A percentile compares a stretch with the other conserved stretches of the same genome.
Conservation (phyloP, 768 basidiomycete species). For the Hemileccinum rubropunctum region DNA sequence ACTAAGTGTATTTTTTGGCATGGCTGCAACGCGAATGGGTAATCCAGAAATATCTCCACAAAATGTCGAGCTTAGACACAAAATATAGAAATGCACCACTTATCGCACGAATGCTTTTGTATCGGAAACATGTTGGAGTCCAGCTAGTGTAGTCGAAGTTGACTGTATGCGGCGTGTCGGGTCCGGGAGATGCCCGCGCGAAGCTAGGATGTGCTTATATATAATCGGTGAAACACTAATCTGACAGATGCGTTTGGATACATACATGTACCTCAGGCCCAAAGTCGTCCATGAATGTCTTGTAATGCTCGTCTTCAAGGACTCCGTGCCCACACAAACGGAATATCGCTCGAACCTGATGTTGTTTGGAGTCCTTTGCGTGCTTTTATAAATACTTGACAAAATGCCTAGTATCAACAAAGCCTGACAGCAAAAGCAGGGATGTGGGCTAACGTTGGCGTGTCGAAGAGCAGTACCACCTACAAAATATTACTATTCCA, state of each 20-base stretch:
- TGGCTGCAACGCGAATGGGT: conserved; percentile 42
- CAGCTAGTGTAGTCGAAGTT: conserved; percentile 68
- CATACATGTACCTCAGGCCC: conserved; percentile 58
- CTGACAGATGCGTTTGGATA: conserved; percentile 4
- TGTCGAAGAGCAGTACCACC: conserved; percentile 69
- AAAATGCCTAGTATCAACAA: conserved; percentile 47
- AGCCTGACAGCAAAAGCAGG: conserved; percentile 47
- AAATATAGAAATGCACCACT: conserved; percentile 24
- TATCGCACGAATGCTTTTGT: conserved; percentile 52
- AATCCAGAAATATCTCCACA: conserved; percentile 39
- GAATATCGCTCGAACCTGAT: conserved; percentile 50
- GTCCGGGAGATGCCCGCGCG: conserved; percentile 57
- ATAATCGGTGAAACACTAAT: conserved; percentile 3
- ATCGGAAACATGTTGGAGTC: conserved; percentile 73
- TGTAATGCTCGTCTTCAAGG: conserved; percentile 66
- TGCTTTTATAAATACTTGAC: conserved; percentile 44
- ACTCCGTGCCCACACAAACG: conserved; percentile 74
- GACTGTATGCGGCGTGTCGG: conserved; percentile 64
- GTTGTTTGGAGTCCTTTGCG: conserved; percentile 39
- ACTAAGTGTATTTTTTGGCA: conserved; percentile 43
- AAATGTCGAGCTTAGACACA: background rate
- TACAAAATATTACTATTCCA: conserved; percentile 21
- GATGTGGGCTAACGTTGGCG: conserved; percentile 61
- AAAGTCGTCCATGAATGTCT: conserved; percentile 70
- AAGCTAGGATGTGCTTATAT: conserved; percentile 73